These are phyloP conservation scores for Emmonsiellopsis sp. DNA, from an alignment of 2,329 filamentous ascomycete species.

Conservation along the genomic window DNA sequence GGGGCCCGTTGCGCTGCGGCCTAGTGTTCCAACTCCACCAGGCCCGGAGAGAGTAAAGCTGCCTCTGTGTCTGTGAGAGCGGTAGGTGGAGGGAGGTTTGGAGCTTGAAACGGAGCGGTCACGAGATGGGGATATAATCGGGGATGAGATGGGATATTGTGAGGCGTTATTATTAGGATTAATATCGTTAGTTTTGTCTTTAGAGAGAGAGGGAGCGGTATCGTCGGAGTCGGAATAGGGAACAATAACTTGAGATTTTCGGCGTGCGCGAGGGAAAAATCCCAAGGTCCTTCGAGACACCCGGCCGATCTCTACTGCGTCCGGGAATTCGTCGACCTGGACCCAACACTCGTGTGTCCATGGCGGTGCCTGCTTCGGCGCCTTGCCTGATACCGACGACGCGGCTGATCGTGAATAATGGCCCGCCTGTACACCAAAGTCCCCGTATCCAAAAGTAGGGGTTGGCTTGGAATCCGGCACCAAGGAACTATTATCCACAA, in stretches of 20 bases:
- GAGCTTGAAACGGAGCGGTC: constrained; percentile 22
- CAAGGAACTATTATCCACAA: not conserved
- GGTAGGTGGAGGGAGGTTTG: constrained; percentile 23
- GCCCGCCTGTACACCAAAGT: not conserved
- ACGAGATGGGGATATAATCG: constrained; percentile 18
- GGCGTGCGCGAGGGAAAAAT: constrained; percentile 82
- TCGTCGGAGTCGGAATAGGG: constrained; percentile 54
- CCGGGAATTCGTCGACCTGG: constrained; percentile 59
- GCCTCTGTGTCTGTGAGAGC: constrained; percentile 33
- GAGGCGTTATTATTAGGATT: constrained; percentile 9
- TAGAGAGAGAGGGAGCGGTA: not conserved
- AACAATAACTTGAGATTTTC: constrained; percentile 57
- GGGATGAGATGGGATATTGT: constrained; percentile 22
- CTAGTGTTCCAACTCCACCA: constrained; percentile 79
- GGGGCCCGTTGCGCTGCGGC: constrained; percentile 38
- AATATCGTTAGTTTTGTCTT: constrained; percentile 57
- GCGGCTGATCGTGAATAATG: constrained; percentile 5
- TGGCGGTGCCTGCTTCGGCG: constrained; percentile 47
- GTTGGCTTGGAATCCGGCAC: not conserved
- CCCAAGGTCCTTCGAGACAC: constrained; percentile 72
- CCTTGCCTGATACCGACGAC: constrained; percentile 1
- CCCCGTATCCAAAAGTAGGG: not conserved
- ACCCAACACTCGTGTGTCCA: constrained; percentile 92
- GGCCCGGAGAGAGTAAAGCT: constrained; percentile 64
- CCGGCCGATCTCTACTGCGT: constrained; percentile 76